Percentiles rank a stretch among this genome's conserved stretches.
Conservation (phyloP, 495 filamentous ascomycete genomes). For the Penicillium longicatenatum region DNA sequence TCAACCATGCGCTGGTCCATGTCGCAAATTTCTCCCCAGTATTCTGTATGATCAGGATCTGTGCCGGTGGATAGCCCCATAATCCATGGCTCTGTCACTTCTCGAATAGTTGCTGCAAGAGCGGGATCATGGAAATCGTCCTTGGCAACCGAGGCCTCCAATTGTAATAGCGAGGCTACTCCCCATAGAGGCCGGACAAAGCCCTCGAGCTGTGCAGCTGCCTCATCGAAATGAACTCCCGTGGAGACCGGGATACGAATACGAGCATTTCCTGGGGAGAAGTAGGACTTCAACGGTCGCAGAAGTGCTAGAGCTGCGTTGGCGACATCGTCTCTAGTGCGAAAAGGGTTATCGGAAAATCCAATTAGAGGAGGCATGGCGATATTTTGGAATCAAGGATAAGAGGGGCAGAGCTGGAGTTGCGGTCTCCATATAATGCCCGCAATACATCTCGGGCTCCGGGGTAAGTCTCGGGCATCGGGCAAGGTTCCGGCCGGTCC, state of each 20-base stretch:
- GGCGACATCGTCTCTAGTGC: conserved; percentile 17
- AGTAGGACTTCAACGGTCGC: conserved; percentile 15
- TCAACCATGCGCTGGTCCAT: conserved; percentile 31
- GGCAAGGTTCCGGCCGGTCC: conserved; percentile 6
- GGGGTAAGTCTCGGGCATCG: conserved; percentile 13
- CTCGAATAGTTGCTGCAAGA: neutral
- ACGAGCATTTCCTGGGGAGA: conserved; percentile 13
- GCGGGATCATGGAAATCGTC: neutral
- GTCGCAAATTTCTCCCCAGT: conserved; percentile 24
- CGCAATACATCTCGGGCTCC: neutral
- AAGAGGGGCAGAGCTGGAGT: too few species aligned
- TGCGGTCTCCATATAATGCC: neutral
- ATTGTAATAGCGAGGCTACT: conserved; percentile 14
- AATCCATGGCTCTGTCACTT: conserved; percentile 22
- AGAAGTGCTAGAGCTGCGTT: conserved; percentile 17
- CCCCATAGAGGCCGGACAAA: conserved; percentile 26
- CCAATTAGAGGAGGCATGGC: conserved; percentile 14
- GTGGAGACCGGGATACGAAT: conserved; percentile 23
- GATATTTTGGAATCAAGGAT: too few species aligned
- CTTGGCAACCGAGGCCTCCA: neutral
- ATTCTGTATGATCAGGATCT: conserved; percentile 23
- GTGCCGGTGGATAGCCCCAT: conserved; percentile 16
- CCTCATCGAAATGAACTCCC: conserved; percentile 23
- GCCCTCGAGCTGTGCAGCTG: conserved; percentile 25
- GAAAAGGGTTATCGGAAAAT: conserved; percentile 15